Conservation (phyloP, 805 yeast genomes). For the Trichomonascus vanleenenianus region DNA sequence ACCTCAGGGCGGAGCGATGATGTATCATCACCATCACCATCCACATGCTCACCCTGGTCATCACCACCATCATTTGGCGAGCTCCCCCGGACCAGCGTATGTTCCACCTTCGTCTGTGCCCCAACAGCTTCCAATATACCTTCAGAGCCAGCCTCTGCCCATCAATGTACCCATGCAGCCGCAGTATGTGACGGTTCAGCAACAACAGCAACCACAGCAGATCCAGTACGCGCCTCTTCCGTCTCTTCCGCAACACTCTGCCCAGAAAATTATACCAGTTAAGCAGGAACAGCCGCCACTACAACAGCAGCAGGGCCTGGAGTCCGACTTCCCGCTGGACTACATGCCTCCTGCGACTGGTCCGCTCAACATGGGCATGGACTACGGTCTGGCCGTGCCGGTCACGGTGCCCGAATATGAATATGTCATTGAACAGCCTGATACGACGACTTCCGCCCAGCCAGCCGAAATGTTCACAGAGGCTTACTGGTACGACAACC, state of each 20-base stretch:
- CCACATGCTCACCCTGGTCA: background rate
- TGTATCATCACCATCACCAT: background rate
- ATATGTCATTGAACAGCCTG: background rate
- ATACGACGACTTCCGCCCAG: background rate
- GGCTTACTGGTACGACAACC: background rate
- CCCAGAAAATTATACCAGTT: background rate
- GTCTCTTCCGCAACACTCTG: background rate
- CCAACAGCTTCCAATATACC: constrained; percentile 2
- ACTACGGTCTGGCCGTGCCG: constrained; percentile 8
- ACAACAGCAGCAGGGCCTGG: constrained; percentile 7
- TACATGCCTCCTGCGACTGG: constrained; percentile 11
- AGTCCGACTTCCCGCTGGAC: constrained; percentile 22
- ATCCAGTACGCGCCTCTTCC: constrained; percentile 6
- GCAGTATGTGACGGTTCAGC: constrained; percentile 6
- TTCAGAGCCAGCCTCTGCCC: constrained; percentile 3
- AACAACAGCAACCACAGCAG: constrained; percentile 15
- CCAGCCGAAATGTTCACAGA: background rate
- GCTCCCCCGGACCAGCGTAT: background rate
- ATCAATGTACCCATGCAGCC: background rate
- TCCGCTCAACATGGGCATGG: constrained; percentile 5
- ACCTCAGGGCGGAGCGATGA: constrained; percentile 1
- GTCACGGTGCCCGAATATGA: constrained; percentile 3
- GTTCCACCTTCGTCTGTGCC: background rate
- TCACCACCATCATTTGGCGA: background rate
- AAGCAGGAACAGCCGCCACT: constrained; percentile 3